phyloP scores from a whole-genome alignment of 768 basidiomycete species.

The Boletellus ananiceps region DNA sequence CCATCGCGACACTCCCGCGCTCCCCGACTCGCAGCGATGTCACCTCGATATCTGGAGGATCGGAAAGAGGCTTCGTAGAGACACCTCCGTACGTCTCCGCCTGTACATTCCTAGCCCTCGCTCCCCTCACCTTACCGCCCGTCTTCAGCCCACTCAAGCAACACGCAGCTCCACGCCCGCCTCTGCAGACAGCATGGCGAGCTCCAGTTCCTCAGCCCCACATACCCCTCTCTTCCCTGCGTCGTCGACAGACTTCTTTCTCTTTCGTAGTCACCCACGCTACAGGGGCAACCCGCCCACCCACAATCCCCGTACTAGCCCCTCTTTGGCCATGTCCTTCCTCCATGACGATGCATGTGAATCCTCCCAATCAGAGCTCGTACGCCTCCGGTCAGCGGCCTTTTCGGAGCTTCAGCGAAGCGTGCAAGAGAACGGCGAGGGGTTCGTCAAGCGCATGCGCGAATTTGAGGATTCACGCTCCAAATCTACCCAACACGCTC shows the following conservation, averaged over 20 bases:
- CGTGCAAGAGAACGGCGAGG: conserved; percentile 60
- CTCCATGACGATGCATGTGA: conserved; percentile 20
- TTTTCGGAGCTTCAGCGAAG: conserved; percentile 63
- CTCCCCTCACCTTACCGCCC: conserved; percentile 1
- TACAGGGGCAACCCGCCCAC: conserved; percentile 3
- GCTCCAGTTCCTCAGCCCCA: conserved; percentile 25
- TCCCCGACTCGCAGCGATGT: conserved; percentile 43
- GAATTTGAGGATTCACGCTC: conserved; percentile 59
- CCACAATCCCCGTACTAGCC: conserved; percentile 12
- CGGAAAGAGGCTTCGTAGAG: conserved; percentile 51
- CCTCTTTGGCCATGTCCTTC: conserved; percentile 20
- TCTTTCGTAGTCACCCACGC: conserved; percentile 33
- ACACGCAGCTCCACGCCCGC: conserved; percentile 30
- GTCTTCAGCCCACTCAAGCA: conserved; percentile 12
- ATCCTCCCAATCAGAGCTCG: conserved; percentile 31
- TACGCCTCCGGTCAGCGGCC: conserved; percentile 53
- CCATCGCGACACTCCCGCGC: conserved; percentile 31
- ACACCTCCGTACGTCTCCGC: conserved; percentile 39
- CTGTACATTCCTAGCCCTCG: not conserved
- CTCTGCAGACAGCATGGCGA: conserved; percentile 28
- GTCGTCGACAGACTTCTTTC: conserved; percentile 47
- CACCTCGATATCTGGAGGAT: conserved; percentile 51
- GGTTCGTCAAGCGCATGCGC: conserved; percentile 67
- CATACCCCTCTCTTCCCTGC: conserved; percentile 40
- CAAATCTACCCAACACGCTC: conserved; percentile 34